Evolutionary conservation across 2,329 filamentous ascomycete genomes (phyloP), one percentile per base, ranked within the genome.

Genomic region (Diaporthe citrichinensis): DNA sequence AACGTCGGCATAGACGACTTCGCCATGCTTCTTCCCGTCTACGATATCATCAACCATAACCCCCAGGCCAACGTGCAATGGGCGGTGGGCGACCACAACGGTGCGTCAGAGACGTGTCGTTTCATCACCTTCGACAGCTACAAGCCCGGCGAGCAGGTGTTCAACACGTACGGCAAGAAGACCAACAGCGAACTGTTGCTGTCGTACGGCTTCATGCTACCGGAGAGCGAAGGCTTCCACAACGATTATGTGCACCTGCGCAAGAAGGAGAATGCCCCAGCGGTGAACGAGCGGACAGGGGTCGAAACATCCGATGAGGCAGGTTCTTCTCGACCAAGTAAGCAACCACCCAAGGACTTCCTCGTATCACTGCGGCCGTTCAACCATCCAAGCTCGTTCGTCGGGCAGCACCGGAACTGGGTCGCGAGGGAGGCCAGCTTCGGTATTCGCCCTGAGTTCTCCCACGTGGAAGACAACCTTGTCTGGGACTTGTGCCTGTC

Each of bases 111-210:
- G 20, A 62, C 78, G 28, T 91, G 89, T 76, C 83, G 81, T 12
- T 84, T 92, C 14, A 80, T 82, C 23, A 85, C 87, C 12, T 81
- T 80, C 25, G 84, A 85, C 73, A 76, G 78, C 1, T 88, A 92
- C 78, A 67, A 78, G 6, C 83, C 90, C 0, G 91, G 92, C 0
- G 82, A 90, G 41, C 90, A 92, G 78, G 82, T 92, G 34, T 92
- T 88, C 79, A 94, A 94, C 84, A 95, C 94, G 81, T 95, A 95
- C 80, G 93, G 93, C 41, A 82, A 86, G 80, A 94, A 94, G 83
- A 94, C 93, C 9, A 95, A 95, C 79, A 93, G 92, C 75, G 92
- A 94, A 84, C 84, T 93, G 34, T 86, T 93, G 1, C 84, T 93
- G 2, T 91, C 88, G 0, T 93, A 93, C 79, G 91, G 91, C 3